phyloP scores from a whole-genome alignment of 2,329 filamentous ascomycete species.

The Tolypocladium ophioglossoides region DNA sequence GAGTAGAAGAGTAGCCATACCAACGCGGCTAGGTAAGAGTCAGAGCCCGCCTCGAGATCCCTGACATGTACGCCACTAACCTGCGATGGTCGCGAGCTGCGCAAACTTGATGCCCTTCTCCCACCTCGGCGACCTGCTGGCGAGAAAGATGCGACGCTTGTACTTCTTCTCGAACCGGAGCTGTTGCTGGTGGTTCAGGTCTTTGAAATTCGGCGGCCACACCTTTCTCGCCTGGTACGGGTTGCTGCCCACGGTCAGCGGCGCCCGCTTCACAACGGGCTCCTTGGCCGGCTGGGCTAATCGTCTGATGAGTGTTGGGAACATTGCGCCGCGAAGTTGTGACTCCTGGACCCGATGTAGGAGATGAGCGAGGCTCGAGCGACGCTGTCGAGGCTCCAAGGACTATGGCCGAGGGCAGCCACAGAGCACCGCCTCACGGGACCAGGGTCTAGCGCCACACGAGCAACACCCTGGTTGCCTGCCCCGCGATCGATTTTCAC shows the following conservation, averaged over 20 bases:
- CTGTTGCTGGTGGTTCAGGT: slow-evolving; percentile 60
- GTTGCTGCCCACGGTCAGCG: slow-evolving; percentile 35
- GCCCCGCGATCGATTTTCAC: slow-evolving; percentile 25
- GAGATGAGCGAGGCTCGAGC: neutral
- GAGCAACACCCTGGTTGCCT: slow-evolving; percentile 7
- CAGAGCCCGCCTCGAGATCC: neutral
- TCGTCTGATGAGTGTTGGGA: slow-evolving; percentile 23
- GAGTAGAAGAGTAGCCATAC: slow-evolving; percentile 29
- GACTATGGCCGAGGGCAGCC: slow-evolving; percentile 6
- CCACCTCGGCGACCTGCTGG: slow-evolving; percentile 52
- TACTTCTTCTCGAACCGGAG: slow-evolving; percentile 71
- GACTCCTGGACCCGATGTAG: neutral
- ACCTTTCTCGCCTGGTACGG: slow-evolving; percentile 57
- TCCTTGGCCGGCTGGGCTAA: slow-evolving; percentile 20
- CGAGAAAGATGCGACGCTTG: slow-evolving; percentile 56
- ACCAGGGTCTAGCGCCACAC: slow-evolving; percentile 9
- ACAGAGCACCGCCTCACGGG: slow-evolving; percentile 14
- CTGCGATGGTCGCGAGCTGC: slow-evolving; percentile 48
- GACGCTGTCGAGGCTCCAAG: neutral
- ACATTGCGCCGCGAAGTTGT: slow-evolving; percentile 17
- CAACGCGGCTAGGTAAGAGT: slow-evolving; percentile 21
- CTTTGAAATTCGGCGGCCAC: slow-evolving; percentile 69
- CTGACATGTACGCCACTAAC: slow-evolving; percentile 26
- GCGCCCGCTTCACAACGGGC: slow-evolving; percentile 13
- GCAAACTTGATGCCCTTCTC: slow-evolving; percentile 53